Base-by-base conservation (phyloP, 495 filamentous ascomycete species). In the Annulohypoxylon moriforme region DNA sequence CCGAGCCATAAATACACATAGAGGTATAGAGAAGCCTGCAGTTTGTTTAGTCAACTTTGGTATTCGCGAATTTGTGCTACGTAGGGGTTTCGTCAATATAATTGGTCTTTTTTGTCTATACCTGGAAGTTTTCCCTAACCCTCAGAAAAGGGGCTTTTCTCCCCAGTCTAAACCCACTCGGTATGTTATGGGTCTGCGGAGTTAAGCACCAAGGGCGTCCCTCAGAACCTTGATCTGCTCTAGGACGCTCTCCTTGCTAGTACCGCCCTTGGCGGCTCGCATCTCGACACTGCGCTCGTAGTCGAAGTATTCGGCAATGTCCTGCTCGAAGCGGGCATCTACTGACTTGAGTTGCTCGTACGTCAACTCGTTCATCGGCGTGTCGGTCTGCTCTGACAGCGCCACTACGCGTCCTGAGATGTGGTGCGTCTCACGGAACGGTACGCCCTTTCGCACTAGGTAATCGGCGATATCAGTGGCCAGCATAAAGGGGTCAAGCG, bases 381-480 rank as follows among this genome's bases (percentile, higher is more conserved):
- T 83, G 25, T 84, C 85, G 40, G 85, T 83, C 72, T 91, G 81
- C 83, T 97, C 94, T 0, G 80, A 80, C 27, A 77, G 75, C 24
- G 89, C 89, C 13, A 97, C 94, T 8, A 93, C 87, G 42, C 87
- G 88, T 10, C 95, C 95, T 3, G 91, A 92, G 78, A 97, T 94
- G 81, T 97, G 94, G 83, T 97, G 94, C 1, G 93, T 93, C 83
- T 97, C 92, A 18, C 90, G 81, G 84, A 92, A 93, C 7, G 90
- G 91, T 20, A 96, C 92, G 36, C 93, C 93, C 85, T 96, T 95
- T 72, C 93, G 87, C 40, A 97, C 95, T 3, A 97, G 86, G 79
- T 96, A 97, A 76, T 97, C 94, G 20, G 94, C 95, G 42, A 97
- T 84, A 73, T 97, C 94, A 20, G 91, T 93, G 33, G 89, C 90